Evolutionary conservation across 192 early-diverging fungal species (phyloP).

Genomic region (Podila minutissima): DNA sequence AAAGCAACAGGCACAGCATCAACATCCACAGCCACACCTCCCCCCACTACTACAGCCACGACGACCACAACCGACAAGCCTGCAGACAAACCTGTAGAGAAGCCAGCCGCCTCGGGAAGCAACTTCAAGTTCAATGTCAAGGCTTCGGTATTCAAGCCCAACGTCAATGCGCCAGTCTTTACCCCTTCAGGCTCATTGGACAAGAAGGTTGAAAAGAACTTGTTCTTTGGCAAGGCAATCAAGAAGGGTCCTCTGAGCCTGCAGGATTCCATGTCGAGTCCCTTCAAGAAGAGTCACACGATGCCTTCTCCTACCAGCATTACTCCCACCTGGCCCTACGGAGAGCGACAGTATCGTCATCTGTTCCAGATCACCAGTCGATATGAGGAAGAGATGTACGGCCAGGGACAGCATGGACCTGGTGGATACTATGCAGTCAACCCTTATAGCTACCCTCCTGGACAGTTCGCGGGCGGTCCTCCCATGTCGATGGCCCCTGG

Average conservation of each 20-base stretch:
- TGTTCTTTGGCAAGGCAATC: conserved; percentile 30
- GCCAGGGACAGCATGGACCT: conserved; percentile 51
- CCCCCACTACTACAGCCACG: not conserved
- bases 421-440: conserved; percentile 54
- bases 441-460: conserved; percentile 35
- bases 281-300: conserved; percentile 57
- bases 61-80: not conserved
- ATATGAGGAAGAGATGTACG: conserved; percentile 62
- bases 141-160: conserved; percentile 82
- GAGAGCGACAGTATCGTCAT: conserved; percentile 59
- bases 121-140: conserved; percentile 78
- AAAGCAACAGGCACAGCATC: conserved; percentile 6
- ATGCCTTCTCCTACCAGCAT: conserved; percentile 34
- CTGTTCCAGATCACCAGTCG: conserved; percentile 58
- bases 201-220: conserved; percentile 40
- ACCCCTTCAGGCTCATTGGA: conserved; percentile 63
- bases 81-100: conserved; percentile 23
- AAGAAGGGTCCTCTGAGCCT: conserved; percentile 45
- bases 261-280: conserved; percentile 50
- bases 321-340: conserved; percentile 68
- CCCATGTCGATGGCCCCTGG: conserved; percentile 58
- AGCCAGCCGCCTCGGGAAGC: conserved; percentile 1
- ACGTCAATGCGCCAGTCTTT: conserved; percentile 72
- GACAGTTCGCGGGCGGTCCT: conserved; percentile 56
- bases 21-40: not conserved